phyloP scores from a whole-genome alignment of 345 rosid genomes.

The Citrus hindsii region DNA sequence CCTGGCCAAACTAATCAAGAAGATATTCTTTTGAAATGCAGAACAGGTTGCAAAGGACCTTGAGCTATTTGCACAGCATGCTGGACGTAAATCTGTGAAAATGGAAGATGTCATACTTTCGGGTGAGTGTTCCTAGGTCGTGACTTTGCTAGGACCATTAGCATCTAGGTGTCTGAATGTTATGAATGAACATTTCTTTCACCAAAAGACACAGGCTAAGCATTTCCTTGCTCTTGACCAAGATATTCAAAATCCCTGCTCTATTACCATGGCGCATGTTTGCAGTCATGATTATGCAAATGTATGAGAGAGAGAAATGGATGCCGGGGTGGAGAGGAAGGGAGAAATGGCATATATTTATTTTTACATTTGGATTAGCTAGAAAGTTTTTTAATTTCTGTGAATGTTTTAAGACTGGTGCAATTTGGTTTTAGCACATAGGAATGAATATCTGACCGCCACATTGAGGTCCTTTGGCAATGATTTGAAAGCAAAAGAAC shows the following conservation, averaged over 20 bases:
- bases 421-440: constrained; percentile 59
- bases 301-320: too few species aligned
- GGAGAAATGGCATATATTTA: neutral
- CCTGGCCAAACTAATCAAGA: constrained; percentile 12
- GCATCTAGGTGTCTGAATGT: neutral
- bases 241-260: neutral
- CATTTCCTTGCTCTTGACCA: neutral
- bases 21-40: constrained; percentile 30
- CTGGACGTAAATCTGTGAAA: constrained; percentile 79
- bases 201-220: neutral
- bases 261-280: neutral
- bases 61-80: constrained; percentile 85
- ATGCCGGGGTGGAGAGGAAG: too few species aligned
- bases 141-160: neutral
- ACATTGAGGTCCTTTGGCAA: constrained; percentile 57
- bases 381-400: neutral
- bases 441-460: constrained; percentile 62
- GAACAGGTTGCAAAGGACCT: constrained; percentile 78
- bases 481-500: constrained; percentile 69
- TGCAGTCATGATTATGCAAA: neutral
- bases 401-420: neutral
- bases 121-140: constrained; percentile 35
- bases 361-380: neutral
- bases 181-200: neutral
- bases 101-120: constrained; percentile 84